Evolutionary conservation across 2,329 filamentous ascomycete species (phyloP).

Genomic region (Penicillium olsonii): DNA sequence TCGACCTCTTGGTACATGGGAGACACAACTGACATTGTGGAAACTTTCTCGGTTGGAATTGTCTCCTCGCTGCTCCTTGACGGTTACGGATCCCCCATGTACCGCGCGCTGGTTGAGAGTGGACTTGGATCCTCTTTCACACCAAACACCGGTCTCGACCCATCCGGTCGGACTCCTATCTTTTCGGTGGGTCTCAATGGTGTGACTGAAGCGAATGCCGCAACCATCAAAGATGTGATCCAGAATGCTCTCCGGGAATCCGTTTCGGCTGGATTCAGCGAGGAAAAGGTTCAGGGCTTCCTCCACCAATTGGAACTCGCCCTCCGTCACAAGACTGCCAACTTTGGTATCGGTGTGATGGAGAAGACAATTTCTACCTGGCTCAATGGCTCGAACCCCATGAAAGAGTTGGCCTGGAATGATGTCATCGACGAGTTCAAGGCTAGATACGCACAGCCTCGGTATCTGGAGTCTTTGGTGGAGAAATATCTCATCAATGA

Average conservation of each 20-base stretch:
- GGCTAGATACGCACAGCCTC: conserved; percentile 68
- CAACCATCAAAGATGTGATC: conserved; percentile 73
- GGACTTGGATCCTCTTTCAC: conserved; percentile 92
- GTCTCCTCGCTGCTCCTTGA: conserved; percentile 84
- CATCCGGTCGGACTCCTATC: conserved; percentile 72
- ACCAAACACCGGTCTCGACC: conserved; percentile 90
- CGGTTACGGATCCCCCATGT: conserved; percentile 92
- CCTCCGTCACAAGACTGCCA: conserved; percentile 93
- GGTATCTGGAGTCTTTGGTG: conserved; percentile 80
- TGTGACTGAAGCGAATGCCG: conserved; percentile 77
- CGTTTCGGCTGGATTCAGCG: conserved; percentile 76
- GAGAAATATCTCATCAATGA: conserved; percentile 90
- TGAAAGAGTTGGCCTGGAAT: conserved; percentile 89
- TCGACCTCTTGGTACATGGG: conserved; percentile 91
- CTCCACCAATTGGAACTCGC: conserved; percentile 92
- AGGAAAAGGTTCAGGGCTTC: conserved; percentile 87
- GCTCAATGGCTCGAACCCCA: conserved; percentile 94
- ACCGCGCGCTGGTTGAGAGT: conserved; percentile 82
- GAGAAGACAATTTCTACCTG: conserved; percentile 86
- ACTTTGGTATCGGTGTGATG: conserved; percentile 88
- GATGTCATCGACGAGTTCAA: conserved; percentile 84
- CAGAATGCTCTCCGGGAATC: conserved; percentile 71
- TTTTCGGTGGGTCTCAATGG: conserved; percentile 91
- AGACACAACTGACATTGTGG: conserved; percentile 76
- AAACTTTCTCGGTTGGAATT: conserved; percentile 83